phyloP scores from a whole-genome alignment of 805 yeast genomes.

The Suhomyces canberraensis region DNA sequence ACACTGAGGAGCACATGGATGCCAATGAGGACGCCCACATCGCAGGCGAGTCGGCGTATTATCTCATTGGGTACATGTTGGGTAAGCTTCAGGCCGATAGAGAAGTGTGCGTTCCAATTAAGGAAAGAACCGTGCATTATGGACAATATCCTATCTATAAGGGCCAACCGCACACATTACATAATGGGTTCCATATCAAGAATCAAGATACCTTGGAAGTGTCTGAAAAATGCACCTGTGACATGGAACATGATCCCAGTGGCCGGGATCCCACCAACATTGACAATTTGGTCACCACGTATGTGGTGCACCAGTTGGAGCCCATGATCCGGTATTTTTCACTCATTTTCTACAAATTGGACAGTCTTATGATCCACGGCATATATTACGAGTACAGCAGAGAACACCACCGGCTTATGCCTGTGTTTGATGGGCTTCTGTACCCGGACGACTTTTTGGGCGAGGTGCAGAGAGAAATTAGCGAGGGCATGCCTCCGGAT shows the following conservation, averaged over 20 bases:
- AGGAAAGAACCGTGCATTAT: conserved; percentile 21
- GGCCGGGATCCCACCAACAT: conserved; percentile 21
- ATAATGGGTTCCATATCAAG: conserved; percentile 25
- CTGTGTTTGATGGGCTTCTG: conserved; percentile 25
- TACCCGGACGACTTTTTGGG: conserved; percentile 23
- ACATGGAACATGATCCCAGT: conserved; percentile 20
- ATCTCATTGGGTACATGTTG: conserved; percentile 31
- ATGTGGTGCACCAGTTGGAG: conserved; percentile 31
- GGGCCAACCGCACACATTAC: conserved; percentile 35
- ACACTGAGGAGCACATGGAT: conserved; percentile 10
- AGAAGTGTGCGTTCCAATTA: conserved; percentile 35
- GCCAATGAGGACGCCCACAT: conserved; percentile 11
- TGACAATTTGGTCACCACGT: conserved; percentile 33
- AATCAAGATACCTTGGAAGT: conserved; percentile 3
- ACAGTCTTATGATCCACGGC: conserved; percentile 35
- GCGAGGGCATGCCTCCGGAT: neutral
- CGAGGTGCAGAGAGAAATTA: neutral
- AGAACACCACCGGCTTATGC: conserved; percentile 12
- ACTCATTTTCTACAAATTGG: conserved; percentile 21
- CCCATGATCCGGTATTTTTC: conserved; percentile 28
- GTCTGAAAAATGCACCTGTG: conserved; percentile 20
- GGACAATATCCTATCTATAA: conserved; percentile 30
- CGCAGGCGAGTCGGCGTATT: conserved; percentile 24
- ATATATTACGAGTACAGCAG: conserved; percentile 23
- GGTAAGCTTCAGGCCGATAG: conserved; percentile 35